These are phyloP conservation scores for Mycena capillaripes DNA, from an alignment of 768 basidiomycete genomes.

Conservation along the genomic window DNA sequence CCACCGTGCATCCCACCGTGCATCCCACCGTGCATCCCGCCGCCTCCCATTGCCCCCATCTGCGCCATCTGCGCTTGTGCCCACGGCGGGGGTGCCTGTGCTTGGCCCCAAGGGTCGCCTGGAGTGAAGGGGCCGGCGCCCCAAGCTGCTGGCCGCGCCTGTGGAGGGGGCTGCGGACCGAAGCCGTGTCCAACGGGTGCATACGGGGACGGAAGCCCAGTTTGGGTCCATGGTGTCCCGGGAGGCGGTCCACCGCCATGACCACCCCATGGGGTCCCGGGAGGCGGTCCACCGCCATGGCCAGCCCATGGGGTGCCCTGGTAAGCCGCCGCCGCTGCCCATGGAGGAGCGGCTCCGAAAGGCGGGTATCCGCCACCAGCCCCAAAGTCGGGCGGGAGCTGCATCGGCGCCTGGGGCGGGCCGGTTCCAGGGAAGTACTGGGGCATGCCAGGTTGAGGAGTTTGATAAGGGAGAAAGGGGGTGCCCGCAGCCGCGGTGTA, in stretches of 20 bases:
- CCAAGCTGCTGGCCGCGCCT: constrained; percentile 7
- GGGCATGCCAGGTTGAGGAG: constrained; percentile 23
- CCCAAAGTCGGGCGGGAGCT: constrained; percentile 21
- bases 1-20: not conserved
- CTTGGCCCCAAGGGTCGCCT: constrained; percentile 27
- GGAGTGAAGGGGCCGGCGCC: constrained; percentile 24
- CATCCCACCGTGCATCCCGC: not conserved
- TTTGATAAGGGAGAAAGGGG: constrained; percentile 54
- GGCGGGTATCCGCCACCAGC: constrained; percentile 19
- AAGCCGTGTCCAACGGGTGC: constrained; percentile 10
- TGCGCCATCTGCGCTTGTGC: constrained; percentile 24
- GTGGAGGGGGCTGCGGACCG: not conserved
- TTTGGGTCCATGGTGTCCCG: constrained; percentile 31
- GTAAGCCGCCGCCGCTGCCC: not conserved
- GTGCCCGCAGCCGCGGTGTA: constrained; percentile 44
- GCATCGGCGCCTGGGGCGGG: constrained; percentile 11
- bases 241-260: not conserved
- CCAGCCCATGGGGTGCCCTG: constrained; percentile 22
- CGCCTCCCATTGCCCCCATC: not conserved
- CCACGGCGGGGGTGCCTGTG: constrained; percentile 25
- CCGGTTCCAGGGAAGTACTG: constrained; percentile 35
- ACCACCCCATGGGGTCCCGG: constrained; percentile 22
- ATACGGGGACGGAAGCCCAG: constrained; percentile 33
- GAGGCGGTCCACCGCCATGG: not conserved
- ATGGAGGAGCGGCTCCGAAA: constrained; percentile 16